Percentiles rank a stretch among this genome's conserved stretches.
phyloP scores from a whole-genome alignment of 768 basidiomycete genomes.

The Phanerochaete sordida region DNA sequence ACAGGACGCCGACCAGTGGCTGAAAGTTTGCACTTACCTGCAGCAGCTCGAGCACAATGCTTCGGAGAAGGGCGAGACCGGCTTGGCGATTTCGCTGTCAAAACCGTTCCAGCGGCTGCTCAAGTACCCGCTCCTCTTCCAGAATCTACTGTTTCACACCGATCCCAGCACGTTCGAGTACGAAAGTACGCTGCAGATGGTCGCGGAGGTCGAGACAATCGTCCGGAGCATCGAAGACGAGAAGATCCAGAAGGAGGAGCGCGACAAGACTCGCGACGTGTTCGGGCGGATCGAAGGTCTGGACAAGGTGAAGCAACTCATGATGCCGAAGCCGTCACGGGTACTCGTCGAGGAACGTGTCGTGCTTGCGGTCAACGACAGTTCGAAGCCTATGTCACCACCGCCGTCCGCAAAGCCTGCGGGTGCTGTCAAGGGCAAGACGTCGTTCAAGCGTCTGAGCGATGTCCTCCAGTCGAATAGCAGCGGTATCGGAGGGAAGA shows the following conservation, averaged over 20 bases:
- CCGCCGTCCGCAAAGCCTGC: conserved; percentile 34
- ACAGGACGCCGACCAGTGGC: conserved; percentile 75
- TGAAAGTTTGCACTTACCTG: conserved; percentile 69
- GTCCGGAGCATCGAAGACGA: conserved; percentile 98
- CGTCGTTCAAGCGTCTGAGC: conserved; percentile 85
- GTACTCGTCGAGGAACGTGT: conserved; percentile 81
- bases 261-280: conserved; percentile 91
- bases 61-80: conserved; percentile 86
- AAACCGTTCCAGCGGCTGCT: conserved; percentile 97
- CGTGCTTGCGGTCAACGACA: conserved; percentile 32
- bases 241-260: conserved; percentile 94
- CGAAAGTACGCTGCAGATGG: conserved; percentile 94
- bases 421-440: conserved; percentile 68
- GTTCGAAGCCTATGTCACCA: conserved; percentile 18
- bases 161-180: conserved; percentile 98
- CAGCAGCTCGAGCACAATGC: conserved; percentile 79
- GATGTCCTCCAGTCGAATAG: conserved; percentile 72
- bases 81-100: conserved; percentile 89
- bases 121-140: conserved; percentile 96
- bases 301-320: conserved; percentile 90
- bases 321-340: conserved; percentile 85
- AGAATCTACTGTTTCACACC: conserved; percentile 94
- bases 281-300: conserved; percentile 96
- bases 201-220: conserved; percentile 94
- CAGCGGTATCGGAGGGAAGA: conserved; percentile 57